Percentiles rank a stretch among this genome's conserved stretches.
phyloP scores from a whole-genome alignment of 2,329 filamentous ascomycete genomes.

The Microsporum audouinii region DNA sequence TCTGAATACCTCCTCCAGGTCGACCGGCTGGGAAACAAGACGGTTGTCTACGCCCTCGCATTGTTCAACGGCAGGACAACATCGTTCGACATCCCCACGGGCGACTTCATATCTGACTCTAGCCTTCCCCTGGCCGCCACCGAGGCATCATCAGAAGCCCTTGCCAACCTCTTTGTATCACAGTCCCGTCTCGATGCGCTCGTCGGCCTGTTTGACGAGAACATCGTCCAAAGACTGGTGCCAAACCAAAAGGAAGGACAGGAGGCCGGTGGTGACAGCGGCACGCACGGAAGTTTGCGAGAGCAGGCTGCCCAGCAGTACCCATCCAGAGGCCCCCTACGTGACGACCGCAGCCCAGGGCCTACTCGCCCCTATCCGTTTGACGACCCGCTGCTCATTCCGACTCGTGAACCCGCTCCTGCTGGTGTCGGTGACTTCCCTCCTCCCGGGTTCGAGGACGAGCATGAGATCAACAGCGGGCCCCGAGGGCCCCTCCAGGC shows the following conservation, averaged over 20 bases:
- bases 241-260: slow-evolving; percentile 35
- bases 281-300: not conserved
- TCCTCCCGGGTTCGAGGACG: slow-evolving; percentile 86
- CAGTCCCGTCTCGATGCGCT: slow-evolving; percentile 57
- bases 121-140: slow-evolving; percentile 42
- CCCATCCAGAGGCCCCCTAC: slow-evolving; percentile 39
- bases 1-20: slow-evolving; percentile 75
- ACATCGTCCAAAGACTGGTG: slow-evolving; percentile 73
- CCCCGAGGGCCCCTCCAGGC: slow-evolving; percentile 39
- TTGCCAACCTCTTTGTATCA: slow-evolving; percentile 61
- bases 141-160: slow-evolving; percentile 19
- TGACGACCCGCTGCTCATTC: slow-evolving; percentile 52
- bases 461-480: slow-evolving; percentile 68
- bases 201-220: slow-evolving; percentile 59
- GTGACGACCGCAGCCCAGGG: slow-evolving; percentile 43
- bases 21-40: slow-evolving; percentile 68
- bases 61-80: slow-evolving; percentile 70
- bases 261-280: slow-evolving; percentile 9
- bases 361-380: slow-evolving; percentile 59
- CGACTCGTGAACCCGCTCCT: slow-evolving; percentile 53
- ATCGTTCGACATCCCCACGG: slow-evolving; percentile 60
- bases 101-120: slow-evolving; percentile 61
- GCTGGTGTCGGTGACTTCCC: slow-evolving; percentile 62
- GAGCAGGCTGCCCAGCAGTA: slow-evolving; percentile 29
- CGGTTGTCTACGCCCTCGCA: slow-evolving; percentile 69